Conservation (phyloP, 164 flowering plant species). For the Aristolochia contorta region DNA sequence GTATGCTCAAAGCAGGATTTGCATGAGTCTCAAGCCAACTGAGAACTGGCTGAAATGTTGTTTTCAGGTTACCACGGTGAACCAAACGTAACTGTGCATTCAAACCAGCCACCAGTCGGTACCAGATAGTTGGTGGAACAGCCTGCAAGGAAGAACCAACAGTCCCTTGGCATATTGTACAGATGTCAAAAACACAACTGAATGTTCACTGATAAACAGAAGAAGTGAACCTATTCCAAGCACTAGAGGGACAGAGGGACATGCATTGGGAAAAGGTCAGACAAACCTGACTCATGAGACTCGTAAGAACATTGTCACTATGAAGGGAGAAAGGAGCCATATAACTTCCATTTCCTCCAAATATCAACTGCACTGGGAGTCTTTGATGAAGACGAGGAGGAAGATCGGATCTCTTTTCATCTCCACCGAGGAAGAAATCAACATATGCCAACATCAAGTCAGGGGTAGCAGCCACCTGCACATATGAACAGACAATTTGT, state of each 20-base stretch:
- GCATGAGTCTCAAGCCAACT: constrained; percentile 84
- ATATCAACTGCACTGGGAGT: constrained; percentile 62
- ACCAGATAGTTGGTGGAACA: constrained; percentile 87
- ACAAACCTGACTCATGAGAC: constrained; percentile 88
- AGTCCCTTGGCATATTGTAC: not conserved
- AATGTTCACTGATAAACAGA: too few species aligned
- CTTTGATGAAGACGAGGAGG: constrained; percentile 82
- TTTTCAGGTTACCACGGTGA: constrained; percentile 51
- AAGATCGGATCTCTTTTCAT: constrained; percentile 88
- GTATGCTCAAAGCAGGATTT: constrained; percentile 53
- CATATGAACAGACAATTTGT: not conserved
- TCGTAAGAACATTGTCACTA: constrained; percentile 74
- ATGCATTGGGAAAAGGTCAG: constrained; percentile 2
- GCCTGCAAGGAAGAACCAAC: constrained; percentile 33
- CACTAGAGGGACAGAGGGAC: not conserved
- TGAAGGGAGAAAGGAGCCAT: constrained; percentile 88
- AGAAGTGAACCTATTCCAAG: not conserved
- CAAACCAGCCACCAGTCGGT: constrained; percentile 82
- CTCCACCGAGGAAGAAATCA: constrained; percentile 96
- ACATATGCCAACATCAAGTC: constrained; percentile 87
- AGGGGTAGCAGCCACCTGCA: constrained; percentile 84
- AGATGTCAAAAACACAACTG: too few species aligned
- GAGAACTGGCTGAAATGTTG: constrained; percentile 48
- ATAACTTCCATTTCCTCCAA: constrained; percentile 98
- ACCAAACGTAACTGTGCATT: constrained; percentile 89